Evolutionary conservation across 177 flowering plant species (phyloP), one percentile per base, ranked within the genome.

Genomic region (Vitis hybrid): DNA sequence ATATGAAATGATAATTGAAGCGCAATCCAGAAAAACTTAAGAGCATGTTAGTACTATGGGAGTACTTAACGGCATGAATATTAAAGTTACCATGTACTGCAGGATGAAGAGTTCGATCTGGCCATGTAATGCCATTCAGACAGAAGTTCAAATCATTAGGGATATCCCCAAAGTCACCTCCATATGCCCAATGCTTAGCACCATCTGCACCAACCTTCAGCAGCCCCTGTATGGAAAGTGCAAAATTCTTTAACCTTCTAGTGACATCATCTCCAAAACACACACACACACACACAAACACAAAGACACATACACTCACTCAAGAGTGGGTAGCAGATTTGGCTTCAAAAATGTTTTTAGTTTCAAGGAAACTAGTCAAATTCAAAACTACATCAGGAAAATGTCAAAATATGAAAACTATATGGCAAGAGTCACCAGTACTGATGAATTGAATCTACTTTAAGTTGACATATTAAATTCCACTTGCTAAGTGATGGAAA

Each of bases 111-210:
- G 88, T 89, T 77, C 99, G 86, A 80, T 95, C 98, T 50, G 99
- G 98, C 98, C 98, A 95, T 11, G 62, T 72, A 65, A 95, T 71
- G 14, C 99, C 99, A 77, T 93, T 89, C 70, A 93, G 76, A 74
- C 99, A 95, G 79, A 95, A 94, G 82, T 93, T 95, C 73, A 83
- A 78, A 75, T 95, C 99, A 83, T 95, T 91, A 21, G 97, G 98
- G 23, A 65, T 70, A 77, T 95, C 99, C 17, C 99, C 99, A 79
- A 95, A 95, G 80, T 95, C 96, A 70, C 99, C 99, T 77, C 99
- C 99, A 85, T 93, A 95, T 14, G 98, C 99, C 99, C 99, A 95
- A 73, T 82, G 86, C 75, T 90, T 89, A 15, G 15, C 75, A 56
- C 94, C 94, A 82, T 90, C 86, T 9, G 60, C 61, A 70, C 83